Percentiles rank a stretch among this genome's conserved stretches.
Evolutionary conservation across 495 filamentous ascomycete species (phyloP).

Genomic region (Neurospora sp.): DNA sequence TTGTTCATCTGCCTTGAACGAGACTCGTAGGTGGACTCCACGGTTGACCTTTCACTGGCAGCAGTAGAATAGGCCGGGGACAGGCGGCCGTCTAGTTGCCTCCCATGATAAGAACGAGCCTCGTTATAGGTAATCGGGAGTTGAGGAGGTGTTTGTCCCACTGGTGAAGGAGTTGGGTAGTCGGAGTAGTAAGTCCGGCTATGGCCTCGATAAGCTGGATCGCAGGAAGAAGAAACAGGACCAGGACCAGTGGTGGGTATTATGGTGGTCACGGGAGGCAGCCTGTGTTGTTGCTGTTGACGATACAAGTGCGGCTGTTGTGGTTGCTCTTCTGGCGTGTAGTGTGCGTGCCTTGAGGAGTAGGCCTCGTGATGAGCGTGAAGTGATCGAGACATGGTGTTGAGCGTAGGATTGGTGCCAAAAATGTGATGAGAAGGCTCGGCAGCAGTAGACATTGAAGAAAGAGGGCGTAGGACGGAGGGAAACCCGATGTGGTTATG

Average conservation of each 20-base stretch:
- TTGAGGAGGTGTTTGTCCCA: constrained; percentile 27
- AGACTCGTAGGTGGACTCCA: constrained; percentile 24
- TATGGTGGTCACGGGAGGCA: constrained; percentile 23
- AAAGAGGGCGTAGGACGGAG: constrained; percentile 5
- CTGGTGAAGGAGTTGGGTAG: constrained; percentile 28
- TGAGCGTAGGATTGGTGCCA: constrained; percentile 34
- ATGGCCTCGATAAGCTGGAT: constrained; percentile 15
- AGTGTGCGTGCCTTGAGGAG: constrained; percentile 29
- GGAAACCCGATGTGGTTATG: constrained; percentile 5
- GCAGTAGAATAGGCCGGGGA: constrained; percentile 28
- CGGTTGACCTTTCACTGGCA: constrained; percentile 25
- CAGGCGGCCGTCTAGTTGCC: constrained; percentile 21
- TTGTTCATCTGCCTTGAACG: constrained; percentile 17
- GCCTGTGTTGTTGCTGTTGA: constrained; percentile 9
- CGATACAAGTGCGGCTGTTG: constrained; percentile 9
- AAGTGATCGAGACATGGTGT: constrained; percentile 38
- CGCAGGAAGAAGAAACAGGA: constrained; percentile 18
- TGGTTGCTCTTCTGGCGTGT: constrained; percentile 26
- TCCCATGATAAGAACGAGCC: constrained; percentile 20
- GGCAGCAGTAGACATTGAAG: constrained; percentile 31
- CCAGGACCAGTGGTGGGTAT: constrained; percentile 12
- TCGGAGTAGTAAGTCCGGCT: constrained; percentile 18
- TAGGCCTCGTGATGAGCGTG: constrained; percentile 33
- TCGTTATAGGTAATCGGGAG: constrained; percentile 26
- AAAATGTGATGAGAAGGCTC: constrained; percentile 29